phyloP scores from a whole-genome alignment of 1,139 yeast genomes.

The Petasospora rhodanensis region DNA sequence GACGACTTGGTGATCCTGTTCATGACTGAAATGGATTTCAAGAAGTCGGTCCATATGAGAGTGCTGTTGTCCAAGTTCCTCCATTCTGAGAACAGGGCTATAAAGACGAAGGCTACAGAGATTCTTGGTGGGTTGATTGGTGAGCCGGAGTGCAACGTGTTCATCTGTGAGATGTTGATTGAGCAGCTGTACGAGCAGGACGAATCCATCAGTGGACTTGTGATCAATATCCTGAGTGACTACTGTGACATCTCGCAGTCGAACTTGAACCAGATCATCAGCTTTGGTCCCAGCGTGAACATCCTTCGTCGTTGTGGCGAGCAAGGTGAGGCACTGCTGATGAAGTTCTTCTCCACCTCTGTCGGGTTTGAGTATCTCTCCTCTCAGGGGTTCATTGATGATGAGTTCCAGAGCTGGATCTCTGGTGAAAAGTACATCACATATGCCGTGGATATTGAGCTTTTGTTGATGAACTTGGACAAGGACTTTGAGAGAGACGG shows the following conservation, averaged over 20 bases:
- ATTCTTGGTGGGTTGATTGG: slow-evolving; percentile 42
- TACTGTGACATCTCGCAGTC: slow-evolving; percentile 38
- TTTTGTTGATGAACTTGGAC: slow-evolving; percentile 20
- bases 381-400: slow-evolving; percentile 47
- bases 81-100: slow-evolving; percentile 46
- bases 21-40: slow-evolving; percentile 58
- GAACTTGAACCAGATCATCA: slow-evolving; percentile 39
- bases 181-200: slow-evolving; percentile 69
- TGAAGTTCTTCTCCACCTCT: slow-evolving; percentile 51
- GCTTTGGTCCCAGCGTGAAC: slow-evolving; percentile 34
- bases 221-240: slow-evolving; percentile 48
- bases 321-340: slow-evolving; percentile 42
- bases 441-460: slow-evolving; percentile 51
- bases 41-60: slow-evolving; percentile 62
- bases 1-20: slow-evolving; percentile 57
- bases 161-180: slow-evolving; percentile 48
- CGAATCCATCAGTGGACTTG: slow-evolving; percentile 51
- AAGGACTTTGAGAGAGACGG: slow-evolving; percentile 6
- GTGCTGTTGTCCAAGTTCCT: slow-evolving; percentile 63
- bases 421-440: slow-evolving; percentile 43
- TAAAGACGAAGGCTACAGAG: slow-evolving; percentile 55
- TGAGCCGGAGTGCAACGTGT: slow-evolving; percentile 22
- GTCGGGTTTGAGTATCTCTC: slow-evolving; percentile 51
- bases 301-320: slow-evolving; percentile 36
- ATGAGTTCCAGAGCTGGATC: slow-evolving; percentile 58